phyloP scores from a whole-genome alignment of 164 flowering plant genomes.

The Warburgia ugandensis region DNA sequence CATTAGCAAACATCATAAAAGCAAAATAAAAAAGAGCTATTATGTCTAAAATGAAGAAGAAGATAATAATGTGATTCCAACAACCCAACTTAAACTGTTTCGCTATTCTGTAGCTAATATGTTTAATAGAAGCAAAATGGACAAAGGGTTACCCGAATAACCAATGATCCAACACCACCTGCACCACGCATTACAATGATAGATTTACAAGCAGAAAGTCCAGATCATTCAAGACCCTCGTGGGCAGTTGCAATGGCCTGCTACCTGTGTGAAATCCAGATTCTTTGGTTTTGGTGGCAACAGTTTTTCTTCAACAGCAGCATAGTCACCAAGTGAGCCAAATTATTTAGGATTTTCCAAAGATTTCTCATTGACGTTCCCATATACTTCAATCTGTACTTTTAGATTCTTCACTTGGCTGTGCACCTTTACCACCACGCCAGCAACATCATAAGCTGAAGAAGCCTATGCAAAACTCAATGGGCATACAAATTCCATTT shows the following conservation, averaged over 20 bases:
- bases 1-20: too few species aligned
- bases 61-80: background rate
- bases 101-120: too few species aligned
- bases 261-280: constrained; percentile 71
- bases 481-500: too few species aligned
- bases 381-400: constrained; percentile 93
- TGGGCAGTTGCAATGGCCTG: constrained; percentile 85
- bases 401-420: constrained; percentile 70
- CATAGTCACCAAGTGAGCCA: constrained; percentile 87
- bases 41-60: too few species aligned
- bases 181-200: constrained; percentile 89
- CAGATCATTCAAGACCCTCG: constrained; percentile 83
- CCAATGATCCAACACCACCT: constrained; percentile 94
- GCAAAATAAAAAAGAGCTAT: too few species aligned
- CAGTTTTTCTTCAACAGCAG: constrained; percentile 89
- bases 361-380: constrained; percentile 80
- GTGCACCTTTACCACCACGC: constrained; percentile 88
- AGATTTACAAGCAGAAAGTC: constrained; percentile 81
- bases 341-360: constrained; percentile 80
- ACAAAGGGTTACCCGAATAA: constrained; percentile 66
- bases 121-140: background rate
- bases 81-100: too few species aligned
- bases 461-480: constrained; percentile 54
- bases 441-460: constrained; percentile 95
- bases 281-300: constrained; percentile 82